These are phyloP conservation scores for Vitis amurensis DNA, from an alignment of 164 flowering plant species.

Conservation along the genomic window DNA sequence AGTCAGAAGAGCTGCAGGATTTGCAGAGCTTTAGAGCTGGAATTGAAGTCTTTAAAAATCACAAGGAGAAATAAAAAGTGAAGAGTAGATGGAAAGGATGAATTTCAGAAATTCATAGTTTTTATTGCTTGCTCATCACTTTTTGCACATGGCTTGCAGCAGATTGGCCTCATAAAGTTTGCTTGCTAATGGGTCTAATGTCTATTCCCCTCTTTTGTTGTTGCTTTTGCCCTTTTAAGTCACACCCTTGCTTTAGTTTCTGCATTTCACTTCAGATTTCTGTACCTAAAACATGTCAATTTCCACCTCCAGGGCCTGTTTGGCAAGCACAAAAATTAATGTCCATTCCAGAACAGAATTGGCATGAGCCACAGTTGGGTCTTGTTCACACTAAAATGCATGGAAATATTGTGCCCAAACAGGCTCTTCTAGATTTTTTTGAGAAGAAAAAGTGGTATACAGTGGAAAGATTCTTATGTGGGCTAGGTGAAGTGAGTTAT, in stretches of 20 bases:
- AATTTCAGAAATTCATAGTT: slow-evolving; percentile 17
- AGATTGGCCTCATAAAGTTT: slow-evolving; percentile 42
- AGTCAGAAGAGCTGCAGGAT: slow-evolving; percentile 11
- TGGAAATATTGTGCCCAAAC: too few relatives aligned
- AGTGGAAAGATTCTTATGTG: too few relatives aligned
- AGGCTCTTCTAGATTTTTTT: too few relatives aligned
- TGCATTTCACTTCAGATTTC: neutral
- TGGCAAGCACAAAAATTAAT: neutral
- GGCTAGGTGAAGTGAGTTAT: too few relatives aligned
- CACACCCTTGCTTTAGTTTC: neutral
- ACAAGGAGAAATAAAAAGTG: slow-evolving; percentile 17
- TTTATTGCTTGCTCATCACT: slow-evolving; percentile 26
- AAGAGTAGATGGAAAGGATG: slow-evolving; percentile 17
- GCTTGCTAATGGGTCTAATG: slow-evolving; percentile 51
- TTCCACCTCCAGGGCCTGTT: neutral
- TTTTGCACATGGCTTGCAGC: slow-evolving; percentile 60
- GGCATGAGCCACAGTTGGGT: neutral
- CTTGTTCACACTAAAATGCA: neutral
- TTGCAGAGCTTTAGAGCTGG: slow-evolving; percentile 55
- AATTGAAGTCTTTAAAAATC: slow-evolving; percentile 17
- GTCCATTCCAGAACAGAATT: neutral
- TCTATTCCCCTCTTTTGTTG: slow-evolving; percentile 21
- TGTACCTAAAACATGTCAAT: neutral
- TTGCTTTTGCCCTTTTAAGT: slow-evolving; percentile 2
- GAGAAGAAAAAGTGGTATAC: too few relatives aligned